A percentile compares a stretch with the other conserved stretches of the same genome.
Conservation (phyloP, 139 green algal species). For the Gonium pectorale region DNA sequence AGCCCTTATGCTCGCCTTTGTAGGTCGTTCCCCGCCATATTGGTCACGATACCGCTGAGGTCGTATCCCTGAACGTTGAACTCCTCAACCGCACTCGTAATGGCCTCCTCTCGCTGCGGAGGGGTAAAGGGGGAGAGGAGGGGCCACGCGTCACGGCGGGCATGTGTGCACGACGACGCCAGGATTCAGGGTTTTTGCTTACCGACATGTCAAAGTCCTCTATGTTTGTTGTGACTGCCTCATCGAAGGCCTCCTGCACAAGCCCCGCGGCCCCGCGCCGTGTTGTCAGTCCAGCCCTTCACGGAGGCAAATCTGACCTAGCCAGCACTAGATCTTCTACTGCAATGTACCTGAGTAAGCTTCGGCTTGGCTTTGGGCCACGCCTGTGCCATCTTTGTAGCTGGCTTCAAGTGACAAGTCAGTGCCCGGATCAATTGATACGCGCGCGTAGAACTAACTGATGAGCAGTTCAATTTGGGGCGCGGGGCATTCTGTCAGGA, state of each 20-base stretch:
- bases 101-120: constrained; percentile 76
- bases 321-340: not conserved
- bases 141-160: not conserved
- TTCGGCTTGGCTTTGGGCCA: constrained; percentile 56
- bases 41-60: constrained; percentile 74
- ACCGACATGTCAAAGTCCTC: constrained; percentile 92
- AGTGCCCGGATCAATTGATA: too few species aligned
- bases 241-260: constrained; percentile 84
- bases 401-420: too few species aligned
- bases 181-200: not conserved
- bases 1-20: too few species aligned
- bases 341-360: constrained; percentile 31
- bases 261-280: not conserved
- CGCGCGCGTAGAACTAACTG: too few species aligned
- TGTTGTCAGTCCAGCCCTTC: too few species aligned
- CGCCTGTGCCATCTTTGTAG: constrained; percentile 42
- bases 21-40: constrained; percentile 54
- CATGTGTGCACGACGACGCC: not conserved
- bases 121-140: not conserved
- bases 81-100: constrained; percentile 78
- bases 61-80: constrained; percentile 83
- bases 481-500: too few species aligned
- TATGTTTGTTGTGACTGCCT: constrained; percentile 82
- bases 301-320: too few species aligned
- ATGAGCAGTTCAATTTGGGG: too few species aligned